Evolutionary conservation across 1,284 basidiomycete species (phyloP), one percentile per base, ranked within the genome.

Genomic region (Cronartium quercuum): DNA sequence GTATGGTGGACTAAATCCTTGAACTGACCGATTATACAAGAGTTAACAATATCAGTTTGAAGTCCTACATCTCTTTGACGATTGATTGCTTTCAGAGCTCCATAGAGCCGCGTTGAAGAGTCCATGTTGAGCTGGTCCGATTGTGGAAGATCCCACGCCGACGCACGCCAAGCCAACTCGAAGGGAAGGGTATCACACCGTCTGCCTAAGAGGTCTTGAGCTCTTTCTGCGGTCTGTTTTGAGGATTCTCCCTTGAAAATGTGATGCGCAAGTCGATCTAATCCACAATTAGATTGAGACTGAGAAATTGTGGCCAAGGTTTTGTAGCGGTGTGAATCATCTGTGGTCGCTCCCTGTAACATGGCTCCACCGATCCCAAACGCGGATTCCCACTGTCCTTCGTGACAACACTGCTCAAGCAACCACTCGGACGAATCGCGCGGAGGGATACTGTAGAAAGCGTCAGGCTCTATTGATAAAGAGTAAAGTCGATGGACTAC

Each of bases 381-480:
- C 0, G 94, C 92, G 78, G 90, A 90, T 47, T 90, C 88, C 89
- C 94, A 96, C 79, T 94, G 89, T 12, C 88, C 86, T 81, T 98
- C 96, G 78, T 98, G 95, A 78, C 92, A 90, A 76, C 95, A 89
- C 3, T 92, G 88, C 76, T 88, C 89, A 58, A 94, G 85, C 42
- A 98, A 85, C 75, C 93, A 90, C 57, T 87, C 86, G 37, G 87
- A 86, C 13, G 91, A 85, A 79, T 98, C 88, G n/a, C 88, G 86
- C 38, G 83, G 82, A 76, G 88, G 86, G 76, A 98, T 92, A 1
- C 92, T 93, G 81, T 98, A 98, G 81, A 98, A 98, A 0, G 95
- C 93, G 79, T 98, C 95, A 0, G 94, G 94, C 79, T 98, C 95
- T 79, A 96, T 93, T 75, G 98, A 92, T 79, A 92, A 91, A 77